Conservation (phyloP, 805 yeast species). For the Deakozyma indianensis region DNA sequence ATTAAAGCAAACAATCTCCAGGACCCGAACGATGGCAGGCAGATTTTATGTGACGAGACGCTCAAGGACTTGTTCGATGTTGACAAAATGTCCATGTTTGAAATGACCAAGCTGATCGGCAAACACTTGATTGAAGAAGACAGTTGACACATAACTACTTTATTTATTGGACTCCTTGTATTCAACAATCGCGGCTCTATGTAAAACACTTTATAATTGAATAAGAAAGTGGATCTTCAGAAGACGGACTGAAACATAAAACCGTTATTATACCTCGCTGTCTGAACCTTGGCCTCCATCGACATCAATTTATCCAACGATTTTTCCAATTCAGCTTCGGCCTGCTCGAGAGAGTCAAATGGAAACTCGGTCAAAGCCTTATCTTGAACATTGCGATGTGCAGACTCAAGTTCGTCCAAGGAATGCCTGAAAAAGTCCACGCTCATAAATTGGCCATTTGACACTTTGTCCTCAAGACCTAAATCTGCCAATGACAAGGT, state of each 20-base stretch:
- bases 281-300: no score
- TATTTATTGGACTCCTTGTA: no score
- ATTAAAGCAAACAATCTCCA: constrained; percentile 50
- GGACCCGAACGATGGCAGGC: constrained; percentile 50
- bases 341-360: not conserved
- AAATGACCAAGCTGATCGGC: constrained; percentile 16
- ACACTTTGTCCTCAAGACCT: no score
- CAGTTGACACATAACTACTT: no score
- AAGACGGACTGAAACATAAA: no score
- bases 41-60: constrained; percentile 47
- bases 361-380: not conserved
- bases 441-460: no score
- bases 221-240: no score
- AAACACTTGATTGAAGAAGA: constrained; percentile 9
- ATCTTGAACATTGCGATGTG: not conserved
- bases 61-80: constrained; percentile 47
- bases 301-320: not conserved
- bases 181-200: no score
- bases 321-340: not conserved
- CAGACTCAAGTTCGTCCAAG: not conserved
- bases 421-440: not conserved
- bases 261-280: no score
- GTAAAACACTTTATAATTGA: no score
- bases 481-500: no score
- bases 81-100: constrained; percentile 13